A percentile compares a stretch with the other conserved stretches of the same genome.
These are phyloP conservation scores for Chlamydomonas sp. DNA, from an alignment of 139 green algal genomes.

Conservation along the genomic window DNA sequence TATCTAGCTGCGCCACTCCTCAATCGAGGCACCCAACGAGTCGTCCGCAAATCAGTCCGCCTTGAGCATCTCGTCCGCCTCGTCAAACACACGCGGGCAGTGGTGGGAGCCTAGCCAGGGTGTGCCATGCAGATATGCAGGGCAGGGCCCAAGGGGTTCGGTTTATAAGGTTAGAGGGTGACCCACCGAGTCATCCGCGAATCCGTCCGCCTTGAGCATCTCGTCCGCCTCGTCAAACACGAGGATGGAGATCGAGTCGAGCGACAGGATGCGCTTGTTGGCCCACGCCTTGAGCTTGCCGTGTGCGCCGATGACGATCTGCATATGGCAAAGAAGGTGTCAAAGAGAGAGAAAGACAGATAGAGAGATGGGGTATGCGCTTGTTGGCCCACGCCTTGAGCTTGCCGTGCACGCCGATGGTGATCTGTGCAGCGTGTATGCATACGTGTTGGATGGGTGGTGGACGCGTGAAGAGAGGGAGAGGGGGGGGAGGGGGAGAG, in stretches of 20 bases:
- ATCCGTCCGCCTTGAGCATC: constrained; percentile 92
- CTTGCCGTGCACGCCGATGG: constrained; percentile 94
- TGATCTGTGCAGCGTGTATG: no score
- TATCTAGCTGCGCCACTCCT: no score
- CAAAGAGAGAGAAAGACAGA: not conserved
- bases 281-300: constrained; percentile 87
- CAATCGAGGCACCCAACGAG: no score
- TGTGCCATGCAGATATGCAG: no score
- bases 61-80: constrained; percentile 98
- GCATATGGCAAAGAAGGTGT: no score
- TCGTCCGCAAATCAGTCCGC: constrained; percentile 87
- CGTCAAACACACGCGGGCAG: constrained; percentile 99
- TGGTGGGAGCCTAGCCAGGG: no score
- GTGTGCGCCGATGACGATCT: constrained; percentile 94
- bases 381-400: constrained; percentile 52
- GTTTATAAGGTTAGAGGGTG: no score
- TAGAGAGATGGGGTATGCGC: not conserved
- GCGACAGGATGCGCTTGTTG: constrained; percentile 61
- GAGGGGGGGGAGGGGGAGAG: not conserved
- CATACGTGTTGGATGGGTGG: no score
- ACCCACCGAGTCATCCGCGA: constrained; percentile 85
- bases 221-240: constrained; percentile 99
- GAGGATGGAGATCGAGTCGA: constrained; percentile 70
- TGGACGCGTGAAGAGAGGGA: no score
- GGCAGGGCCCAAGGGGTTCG: no score